Evolutionary conservation across 345 rosid species (phyloP).

Genomic region (Euclidium syriacum): DNA sequence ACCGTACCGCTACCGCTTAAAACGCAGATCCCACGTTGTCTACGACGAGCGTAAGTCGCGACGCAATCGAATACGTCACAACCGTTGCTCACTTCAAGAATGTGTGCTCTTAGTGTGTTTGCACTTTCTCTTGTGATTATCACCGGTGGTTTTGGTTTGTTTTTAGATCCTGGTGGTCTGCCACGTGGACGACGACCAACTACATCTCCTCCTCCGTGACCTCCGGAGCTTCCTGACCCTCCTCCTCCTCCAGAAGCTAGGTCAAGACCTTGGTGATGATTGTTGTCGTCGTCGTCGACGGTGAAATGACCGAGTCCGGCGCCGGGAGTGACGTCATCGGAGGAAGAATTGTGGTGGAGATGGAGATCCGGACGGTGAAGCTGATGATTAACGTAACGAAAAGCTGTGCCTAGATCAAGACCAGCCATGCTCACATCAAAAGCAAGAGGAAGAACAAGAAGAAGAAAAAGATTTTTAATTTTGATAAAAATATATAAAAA

Average conservation of each 20-base stretch:
- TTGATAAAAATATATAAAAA: conserved; percentile 20
- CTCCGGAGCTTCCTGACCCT: conserved; percentile 32
- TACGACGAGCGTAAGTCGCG: conserved; percentile 76
- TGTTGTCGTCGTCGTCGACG: conserved; percentile 32
- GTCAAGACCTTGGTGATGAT: conserved; percentile 48
- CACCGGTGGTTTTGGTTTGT: conserved; percentile 90
- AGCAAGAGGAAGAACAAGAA: too few relatives aligned
- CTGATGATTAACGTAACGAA: conserved; percentile 39
- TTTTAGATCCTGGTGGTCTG: conserved; percentile 93
- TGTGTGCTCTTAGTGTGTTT: conserved; percentile 93
- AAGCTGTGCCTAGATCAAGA: conserved; percentile 50
- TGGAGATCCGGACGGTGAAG: conserved; percentile 47
- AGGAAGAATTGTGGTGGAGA: conserved; percentile 37
- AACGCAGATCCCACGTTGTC: conserved; percentile 92
- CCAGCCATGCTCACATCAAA: conserved; percentile 45
- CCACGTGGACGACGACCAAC: conserved; percentile 79
- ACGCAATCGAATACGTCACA: conserved; percentile 90
- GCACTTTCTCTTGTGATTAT: conserved; percentile 95
- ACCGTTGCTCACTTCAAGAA: conserved; percentile 87
- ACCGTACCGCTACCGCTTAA: conserved; percentile 90
- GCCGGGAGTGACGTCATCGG: conserved; percentile 36
- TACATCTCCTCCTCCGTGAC: conserved; percentile 22
- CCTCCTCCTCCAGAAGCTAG: conserved; percentile 30
- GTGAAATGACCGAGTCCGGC: conserved; percentile 39
- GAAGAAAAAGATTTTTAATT: conserved; percentile 11